These are phyloP conservation scores for Oropetium thomaeum DNA, from an alignment of 176 grass and related monocot species.

Conservation along the genomic window DNA sequence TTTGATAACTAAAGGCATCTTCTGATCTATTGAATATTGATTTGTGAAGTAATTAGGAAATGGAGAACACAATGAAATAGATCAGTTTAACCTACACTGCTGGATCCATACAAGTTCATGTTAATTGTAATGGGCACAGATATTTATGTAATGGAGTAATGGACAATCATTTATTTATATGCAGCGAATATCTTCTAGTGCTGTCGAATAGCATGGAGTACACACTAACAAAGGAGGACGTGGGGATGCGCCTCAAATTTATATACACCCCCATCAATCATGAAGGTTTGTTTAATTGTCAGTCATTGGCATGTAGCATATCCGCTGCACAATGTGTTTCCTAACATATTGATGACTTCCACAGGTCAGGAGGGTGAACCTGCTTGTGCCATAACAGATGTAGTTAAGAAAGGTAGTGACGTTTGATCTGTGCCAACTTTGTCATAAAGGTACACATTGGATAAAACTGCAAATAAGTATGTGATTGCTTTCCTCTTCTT, in stretches of 20 bases:
- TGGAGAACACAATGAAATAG: not conserved
- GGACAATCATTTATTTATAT: conserved; percentile 23
- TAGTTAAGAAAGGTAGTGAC: conserved; percentile 77
- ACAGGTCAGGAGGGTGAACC: conserved; percentile 77
- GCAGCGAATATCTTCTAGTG: conserved; percentile 68
- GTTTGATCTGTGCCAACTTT: conserved; percentile 13
- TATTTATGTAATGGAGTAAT: not conserved
- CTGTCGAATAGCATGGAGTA: conserved; percentile 72
- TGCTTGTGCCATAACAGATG: conserved; percentile 58
- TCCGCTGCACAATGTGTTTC: conserved; percentile 14
- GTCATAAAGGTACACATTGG: not conserved
- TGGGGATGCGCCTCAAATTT: conserved; percentile 64
- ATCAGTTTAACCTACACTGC: not conserved
- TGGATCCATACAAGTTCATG: not conserved
- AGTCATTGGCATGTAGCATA: not conserved
- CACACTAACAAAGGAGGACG: conserved; percentile 65
- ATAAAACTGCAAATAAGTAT: conserved; percentile 11
- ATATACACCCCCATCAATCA: conserved; percentile 77
- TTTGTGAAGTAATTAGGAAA: conserved; percentile 19
- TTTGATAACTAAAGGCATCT: conserved; percentile 11
- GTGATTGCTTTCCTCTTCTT: conserved; percentile 28
- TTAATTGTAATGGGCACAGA: not conserved
- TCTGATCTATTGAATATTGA: not conserved
- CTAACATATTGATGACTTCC: conserved; percentile 37
- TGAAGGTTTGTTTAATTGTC: conserved; percentile 65